These are phyloP conservation scores for Graphiopsis chlorocephala DNA, from an alignment of 2,329 filamentous ascomycete species.

Conservation along the genomic window DNA sequence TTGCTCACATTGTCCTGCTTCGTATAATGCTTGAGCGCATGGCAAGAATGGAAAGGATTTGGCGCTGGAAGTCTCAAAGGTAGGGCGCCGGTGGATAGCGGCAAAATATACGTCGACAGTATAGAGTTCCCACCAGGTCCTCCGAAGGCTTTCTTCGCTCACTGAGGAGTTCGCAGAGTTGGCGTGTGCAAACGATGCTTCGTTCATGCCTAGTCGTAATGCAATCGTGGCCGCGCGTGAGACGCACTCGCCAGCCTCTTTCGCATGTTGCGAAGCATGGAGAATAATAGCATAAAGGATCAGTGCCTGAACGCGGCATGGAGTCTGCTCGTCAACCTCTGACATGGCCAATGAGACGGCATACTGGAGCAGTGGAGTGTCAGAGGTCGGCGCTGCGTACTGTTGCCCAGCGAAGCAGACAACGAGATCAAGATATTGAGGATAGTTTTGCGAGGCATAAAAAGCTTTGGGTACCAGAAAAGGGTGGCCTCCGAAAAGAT, in stretches of 20 bases:
- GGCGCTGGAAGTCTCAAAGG: constrained; percentile 26
- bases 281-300: constrained; percentile 73
- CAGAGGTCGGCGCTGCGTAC: constrained; percentile 46
- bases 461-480: constrained; percentile 52
- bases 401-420: constrained; percentile 57
- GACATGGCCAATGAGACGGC: constrained; percentile 55
- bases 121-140: constrained; percentile 88
- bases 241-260: constrained; percentile 66
- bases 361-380: neutral
- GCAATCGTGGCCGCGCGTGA: constrained; percentile 67
- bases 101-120: constrained; percentile 83
- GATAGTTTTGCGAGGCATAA: constrained; percentile 41
- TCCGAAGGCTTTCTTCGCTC: constrained; percentile 60
- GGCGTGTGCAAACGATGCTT: constrained; percentile 58
- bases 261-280: constrained; percentile 71
- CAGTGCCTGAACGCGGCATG: constrained; percentile 70
- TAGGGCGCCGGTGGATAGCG: constrained; percentile 64
- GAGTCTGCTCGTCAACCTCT: constrained; percentile 21
- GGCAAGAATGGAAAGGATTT: neutral
- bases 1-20: constrained; percentile 29
- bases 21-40: constrained; percentile 31
- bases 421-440: constrained; percentile 51
- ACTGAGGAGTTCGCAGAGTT: neutral
- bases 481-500: constrained; percentile 57
- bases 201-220: constrained; percentile 73